Evolutionary conservation across 2,329 filamentous ascomycete genomes (phyloP).

Genomic region (Botryosphaeria dothidea): DNA sequence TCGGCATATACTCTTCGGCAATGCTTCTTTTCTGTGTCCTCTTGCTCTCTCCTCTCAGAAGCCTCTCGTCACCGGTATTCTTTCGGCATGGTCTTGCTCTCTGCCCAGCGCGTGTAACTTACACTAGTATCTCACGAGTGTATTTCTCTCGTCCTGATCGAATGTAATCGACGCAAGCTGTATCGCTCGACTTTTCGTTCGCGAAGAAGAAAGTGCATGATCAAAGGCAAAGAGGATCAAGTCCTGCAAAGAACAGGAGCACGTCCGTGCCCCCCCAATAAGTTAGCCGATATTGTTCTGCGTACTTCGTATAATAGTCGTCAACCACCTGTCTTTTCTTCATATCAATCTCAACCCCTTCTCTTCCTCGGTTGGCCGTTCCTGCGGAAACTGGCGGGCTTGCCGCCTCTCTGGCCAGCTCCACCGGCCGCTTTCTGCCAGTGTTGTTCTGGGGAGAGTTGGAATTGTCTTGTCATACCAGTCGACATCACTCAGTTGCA

Average conservation of each 20-base stretch:
- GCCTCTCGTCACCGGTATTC: neutral
- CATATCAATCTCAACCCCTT: neutral
- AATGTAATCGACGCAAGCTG: neutral
- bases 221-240: neutral
- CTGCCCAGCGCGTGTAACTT: too few relatives aligned
- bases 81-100: too few relatives aligned
- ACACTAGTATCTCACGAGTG: too few relatives aligned
- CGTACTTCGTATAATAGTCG: neutral
- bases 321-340: neutral
- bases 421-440: neutral
- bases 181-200: neutral
- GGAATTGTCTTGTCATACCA: constrained; percentile 64
- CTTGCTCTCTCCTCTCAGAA: too few relatives aligned
- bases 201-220: neutral
- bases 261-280: neutral
- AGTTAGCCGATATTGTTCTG: constrained; percentile 3
- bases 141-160: too few relatives aligned
- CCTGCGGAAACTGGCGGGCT: neutral
- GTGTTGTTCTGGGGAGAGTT: neutral
- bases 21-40: too few relatives aligned
- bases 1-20: too few relatives aligned
- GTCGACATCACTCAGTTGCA: constrained; percentile 95
- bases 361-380: constrained; percentile 11
- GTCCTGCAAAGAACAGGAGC: neutral
- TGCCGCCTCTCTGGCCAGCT: neutral